Evolutionary conservation across 352 stramenopile genomes (phyloP), one percentile per base, ranked within the genome.

Genomic region (Pythium chondricola): DNA sequence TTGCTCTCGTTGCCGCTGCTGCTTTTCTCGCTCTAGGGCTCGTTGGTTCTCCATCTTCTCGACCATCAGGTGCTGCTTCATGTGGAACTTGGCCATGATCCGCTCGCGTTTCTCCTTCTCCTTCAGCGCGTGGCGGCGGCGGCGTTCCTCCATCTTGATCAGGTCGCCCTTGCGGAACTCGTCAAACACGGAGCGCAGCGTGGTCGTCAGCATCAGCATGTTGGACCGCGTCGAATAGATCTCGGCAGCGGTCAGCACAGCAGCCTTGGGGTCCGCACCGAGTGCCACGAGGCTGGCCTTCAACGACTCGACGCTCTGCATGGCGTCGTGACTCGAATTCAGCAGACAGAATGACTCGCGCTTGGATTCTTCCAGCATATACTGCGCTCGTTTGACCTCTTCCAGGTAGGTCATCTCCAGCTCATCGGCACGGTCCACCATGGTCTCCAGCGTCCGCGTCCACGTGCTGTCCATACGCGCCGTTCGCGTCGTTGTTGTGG

Each of bases 221-320:
- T 90, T 90, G n/a, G 75, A 84, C n/a, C 71, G 67, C 43, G 83
- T 85, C 17, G 78, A 75, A 18, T 87, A 60, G 16, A 90, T 88
- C 50, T 88, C 78, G n/a, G 74, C 71, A 29, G 78, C 78, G 43
- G 85, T 90, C 17, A 90, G 48, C 22, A 90, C 77, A 1, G 78
- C 78, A 24, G 77, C 73, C 33, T 85, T 67, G 8, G 59, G 69
- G 20, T 85, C 73, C 0, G 78, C 78, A 0, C 78, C 78, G 33
- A 90, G 64, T 10, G 59, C 67, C 0, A 90, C 76, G 39, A 90
- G 79, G 38, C 76, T 85, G 14, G 61, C 63, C 20, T 74, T 69
- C 21, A 90, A 54, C 0, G 73, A 63, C 45, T 86, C 69, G 24
- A 90, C 74, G 29, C 67, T 90, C 38, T 86, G 69, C 40, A 83